Conservation (phyloP, 371 early-diverging fungal species). For the Coelomomyces lativittatus region DNA sequence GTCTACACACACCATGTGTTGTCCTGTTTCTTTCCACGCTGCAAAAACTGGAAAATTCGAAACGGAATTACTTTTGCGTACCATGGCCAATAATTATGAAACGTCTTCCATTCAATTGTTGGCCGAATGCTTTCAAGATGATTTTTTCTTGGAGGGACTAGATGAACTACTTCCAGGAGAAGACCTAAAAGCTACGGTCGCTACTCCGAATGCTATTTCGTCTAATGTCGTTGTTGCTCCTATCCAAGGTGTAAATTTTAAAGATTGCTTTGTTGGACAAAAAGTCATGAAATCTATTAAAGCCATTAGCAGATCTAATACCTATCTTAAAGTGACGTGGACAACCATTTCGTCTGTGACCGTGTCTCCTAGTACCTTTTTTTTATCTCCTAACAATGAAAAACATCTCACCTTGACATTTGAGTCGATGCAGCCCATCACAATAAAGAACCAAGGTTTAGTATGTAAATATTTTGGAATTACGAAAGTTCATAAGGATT, state of each 20-base stretch:
- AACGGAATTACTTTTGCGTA: conserved; percentile 13
- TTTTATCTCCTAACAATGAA: not conserved
- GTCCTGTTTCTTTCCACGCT: not conserved
- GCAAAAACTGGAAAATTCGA: conserved; percentile 10
- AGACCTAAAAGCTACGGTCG: not conserved
- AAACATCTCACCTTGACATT: not conserved
- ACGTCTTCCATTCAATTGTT: conserved; percentile 13
- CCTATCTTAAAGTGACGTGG: not conserved
- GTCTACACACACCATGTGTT: not conserved
- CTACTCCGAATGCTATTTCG: not conserved
- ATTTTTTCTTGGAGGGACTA: conserved; percentile 16
- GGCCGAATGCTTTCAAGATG: conserved; percentile 26
- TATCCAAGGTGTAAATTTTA: conserved; percentile 14
- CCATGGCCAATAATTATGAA: conserved; percentile 31
- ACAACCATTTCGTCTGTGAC: not conserved
- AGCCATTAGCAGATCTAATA: not conserved
- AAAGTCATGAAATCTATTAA: not conserved
- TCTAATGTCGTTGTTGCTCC: not conserved
- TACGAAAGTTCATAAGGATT: not conserved
- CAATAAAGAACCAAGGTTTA: not conserved
- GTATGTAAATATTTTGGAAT: not conserved
- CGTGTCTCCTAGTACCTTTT: not conserved
- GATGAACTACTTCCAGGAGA: not conserved
- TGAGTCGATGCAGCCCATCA: not conserved
- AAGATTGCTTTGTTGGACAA: conserved; percentile 16